A percentile compares a stretch with the other conserved stretches of the same genome.
Evolutionary conservation across 2,329 filamentous ascomycete genomes (phyloP).

Genomic region (Alternaria conjuncta): DNA sequence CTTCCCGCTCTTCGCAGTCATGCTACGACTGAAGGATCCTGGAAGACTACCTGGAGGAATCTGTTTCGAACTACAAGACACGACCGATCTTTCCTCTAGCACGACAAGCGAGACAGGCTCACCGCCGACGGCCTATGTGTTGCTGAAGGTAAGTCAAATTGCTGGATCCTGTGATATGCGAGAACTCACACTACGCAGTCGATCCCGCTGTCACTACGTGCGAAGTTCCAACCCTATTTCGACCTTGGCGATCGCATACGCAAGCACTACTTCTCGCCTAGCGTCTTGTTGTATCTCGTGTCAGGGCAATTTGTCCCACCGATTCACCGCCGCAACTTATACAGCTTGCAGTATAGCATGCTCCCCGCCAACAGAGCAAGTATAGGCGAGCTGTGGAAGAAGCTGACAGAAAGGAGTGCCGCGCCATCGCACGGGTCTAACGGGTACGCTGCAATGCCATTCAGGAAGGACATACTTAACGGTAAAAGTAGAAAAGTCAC

Average conservation of each 20-base stretch:
- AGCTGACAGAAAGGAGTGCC: constrained; percentile 52
- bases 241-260: constrained; percentile 90
- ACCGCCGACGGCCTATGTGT: constrained; percentile 79
- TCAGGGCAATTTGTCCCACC: constrained; percentile 94
- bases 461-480: constrained; percentile 5
- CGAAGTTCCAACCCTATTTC: constrained; percentile 97
- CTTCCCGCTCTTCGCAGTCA: constrained; percentile 94
- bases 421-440: not conserved
- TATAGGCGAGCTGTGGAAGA: constrained; percentile 85
- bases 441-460: constrained; percentile 11
- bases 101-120: constrained; percentile 44
- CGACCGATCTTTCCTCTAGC: constrained; percentile 53
- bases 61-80: constrained; percentile 86
- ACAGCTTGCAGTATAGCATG: constrained; percentile 98
- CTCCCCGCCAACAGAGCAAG: constrained; percentile 80
- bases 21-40: constrained; percentile 94
- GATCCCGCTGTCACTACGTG: constrained; percentile 85
- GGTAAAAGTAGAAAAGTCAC: constrained; percentile 10
- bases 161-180: not conserved
- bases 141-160: constrained; percentile 70
- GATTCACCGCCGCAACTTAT: constrained; percentile 91
- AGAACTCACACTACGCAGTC: constrained; percentile 53
- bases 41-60: constrained; percentile 87
- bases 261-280: constrained; percentile 91
- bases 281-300: constrained; percentile 84